These are phyloP conservation scores for Sarocladiaceae sp. DNA, from an alignment of 2,329 filamentous ascomycete genomes.

Conservation along the genomic window DNA sequence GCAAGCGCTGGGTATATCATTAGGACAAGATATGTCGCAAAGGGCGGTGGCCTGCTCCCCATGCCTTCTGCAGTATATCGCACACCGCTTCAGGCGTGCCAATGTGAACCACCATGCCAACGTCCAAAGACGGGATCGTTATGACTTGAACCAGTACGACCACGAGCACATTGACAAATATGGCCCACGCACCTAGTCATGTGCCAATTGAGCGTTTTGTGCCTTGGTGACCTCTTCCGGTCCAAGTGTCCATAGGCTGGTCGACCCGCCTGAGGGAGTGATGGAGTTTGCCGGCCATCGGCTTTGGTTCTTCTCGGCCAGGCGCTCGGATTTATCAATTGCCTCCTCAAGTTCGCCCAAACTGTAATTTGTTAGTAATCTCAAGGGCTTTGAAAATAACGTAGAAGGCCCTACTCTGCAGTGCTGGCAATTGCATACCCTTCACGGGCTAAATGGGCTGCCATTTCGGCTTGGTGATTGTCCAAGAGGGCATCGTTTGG, in stretches of 20 bases:
- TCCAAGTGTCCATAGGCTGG: constrained; percentile 31
- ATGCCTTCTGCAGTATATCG: too few species aligned
- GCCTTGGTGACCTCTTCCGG: constrained; percentile 28
- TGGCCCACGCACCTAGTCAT: constrained; percentile 26
- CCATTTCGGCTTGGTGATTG: constrained; percentile 89
- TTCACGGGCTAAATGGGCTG: constrained; percentile 66
- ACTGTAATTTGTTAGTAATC: constrained; percentile 16
- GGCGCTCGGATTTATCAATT: constrained; percentile 31
- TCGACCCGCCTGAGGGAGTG: constrained; percentile 10
- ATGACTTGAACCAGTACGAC: neutral
- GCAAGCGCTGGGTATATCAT: constrained; percentile 8
- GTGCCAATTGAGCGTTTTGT: constrained; percentile 31
- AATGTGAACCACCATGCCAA: neutral
- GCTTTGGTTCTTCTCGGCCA: constrained; percentile 29
- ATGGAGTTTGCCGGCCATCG: constrained; percentile 29
- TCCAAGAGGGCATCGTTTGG: constrained; percentile 78
- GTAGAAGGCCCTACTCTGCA: constrained; percentile 50
- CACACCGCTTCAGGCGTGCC: too few species aligned
- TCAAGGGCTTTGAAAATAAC: neutral
- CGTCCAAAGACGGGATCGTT: neutral
- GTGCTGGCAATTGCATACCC: constrained; percentile 73
- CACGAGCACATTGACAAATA: neutral
- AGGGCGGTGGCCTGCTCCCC: neutral
- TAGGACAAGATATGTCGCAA: neutral
- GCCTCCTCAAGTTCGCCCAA: constrained; percentile 28